Evolutionary conservation across 164 flowering plant genomes (phyloP).

Genomic region (Nelumbo lutea): DNA sequence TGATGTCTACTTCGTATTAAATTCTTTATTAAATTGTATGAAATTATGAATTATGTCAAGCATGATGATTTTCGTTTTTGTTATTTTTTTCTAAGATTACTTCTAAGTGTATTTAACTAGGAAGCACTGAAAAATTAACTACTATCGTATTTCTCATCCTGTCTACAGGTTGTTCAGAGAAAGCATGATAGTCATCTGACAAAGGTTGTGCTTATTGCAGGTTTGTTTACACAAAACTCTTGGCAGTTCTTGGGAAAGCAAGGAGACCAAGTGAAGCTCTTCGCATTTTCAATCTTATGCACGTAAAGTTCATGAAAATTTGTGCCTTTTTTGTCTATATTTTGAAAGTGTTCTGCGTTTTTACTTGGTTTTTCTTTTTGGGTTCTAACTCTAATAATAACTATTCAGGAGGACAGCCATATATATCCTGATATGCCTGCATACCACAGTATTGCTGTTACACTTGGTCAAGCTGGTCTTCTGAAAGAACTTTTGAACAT

Average conservation of each 20-base stretch:
- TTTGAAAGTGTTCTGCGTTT: neutral
- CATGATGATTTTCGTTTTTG: neutral
- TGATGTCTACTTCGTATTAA: neutral
- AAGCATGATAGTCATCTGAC: neutral
- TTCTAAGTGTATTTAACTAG: neutral
- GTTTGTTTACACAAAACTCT: slow-evolving; percentile 91
- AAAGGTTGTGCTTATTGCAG: slow-evolving; percentile 34
- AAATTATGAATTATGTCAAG: neutral
- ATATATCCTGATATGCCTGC: slow-evolving; percentile 94
- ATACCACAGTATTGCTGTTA: slow-evolving; percentile 74
- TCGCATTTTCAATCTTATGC: slow-evolving; percentile 68
- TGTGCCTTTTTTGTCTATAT: slow-evolving; percentile 2
- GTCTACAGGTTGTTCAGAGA: neutral
- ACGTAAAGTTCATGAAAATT: slow-evolving; percentile 37
- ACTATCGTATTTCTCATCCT: neutral
- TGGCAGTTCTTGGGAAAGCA: slow-evolving; percentile 84
- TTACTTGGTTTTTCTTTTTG: neutral
- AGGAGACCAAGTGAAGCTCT: slow-evolving; percentile 85
- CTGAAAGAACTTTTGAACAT: slow-evolving; percentile 62
- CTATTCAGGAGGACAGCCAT: slow-evolving; percentile 58
- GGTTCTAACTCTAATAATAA: slow-evolving; percentile 5
- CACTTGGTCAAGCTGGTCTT: slow-evolving; percentile 93
- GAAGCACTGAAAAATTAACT: neutral
- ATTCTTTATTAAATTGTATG: neutral
- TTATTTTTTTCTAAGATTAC: neutral